phyloP scores from a whole-genome alignment of 768 basidiomycete genomes.

The Russula lepida region DNA sequence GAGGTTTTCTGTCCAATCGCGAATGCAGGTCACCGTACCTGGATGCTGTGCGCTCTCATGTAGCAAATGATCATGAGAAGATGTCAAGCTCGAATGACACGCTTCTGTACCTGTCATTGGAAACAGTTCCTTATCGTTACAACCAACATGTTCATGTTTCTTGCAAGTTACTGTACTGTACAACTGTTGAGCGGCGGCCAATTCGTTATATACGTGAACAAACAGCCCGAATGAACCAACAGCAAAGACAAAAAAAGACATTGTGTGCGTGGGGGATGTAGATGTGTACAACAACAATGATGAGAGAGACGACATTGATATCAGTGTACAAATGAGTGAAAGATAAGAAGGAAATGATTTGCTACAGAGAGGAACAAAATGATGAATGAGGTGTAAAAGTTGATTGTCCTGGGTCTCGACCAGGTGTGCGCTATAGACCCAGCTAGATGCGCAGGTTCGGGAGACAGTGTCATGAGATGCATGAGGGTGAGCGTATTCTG shows the following conservation, averaged over 20 bases:
- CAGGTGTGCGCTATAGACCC: conserved; percentile 1
- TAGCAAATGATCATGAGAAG: not conserved
- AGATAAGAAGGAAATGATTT: not conserved
- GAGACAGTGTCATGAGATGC: not conserved
- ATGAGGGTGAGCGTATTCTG: not conserved
- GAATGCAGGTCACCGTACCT: not conserved
- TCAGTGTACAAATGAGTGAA: not conserved
- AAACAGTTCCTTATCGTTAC: not conserved
- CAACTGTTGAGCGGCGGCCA: not conserved
- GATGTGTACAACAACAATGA: not conserved
- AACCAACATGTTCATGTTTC: not conserved
- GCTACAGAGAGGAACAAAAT: not conserved
- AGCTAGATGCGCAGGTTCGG: not conserved
- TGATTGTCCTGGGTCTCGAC: conserved; percentile 6
- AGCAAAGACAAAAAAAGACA: not conserved
- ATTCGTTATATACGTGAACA: not conserved
- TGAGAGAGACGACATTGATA: not conserved
- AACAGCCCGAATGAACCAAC: not conserved
- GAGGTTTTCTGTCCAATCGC: not conserved
- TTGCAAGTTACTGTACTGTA: too few species aligned
- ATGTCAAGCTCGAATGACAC: not conserved
- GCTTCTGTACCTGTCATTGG: not conserved
- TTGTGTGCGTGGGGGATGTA: not conserved
- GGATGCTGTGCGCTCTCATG: conserved; percentile 1
- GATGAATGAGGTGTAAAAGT: not conserved